These are phyloP conservation scores for Thalassia testudinum DNA, from an alignment of 116 monocot genomes.

Conservation along the genomic window DNA sequence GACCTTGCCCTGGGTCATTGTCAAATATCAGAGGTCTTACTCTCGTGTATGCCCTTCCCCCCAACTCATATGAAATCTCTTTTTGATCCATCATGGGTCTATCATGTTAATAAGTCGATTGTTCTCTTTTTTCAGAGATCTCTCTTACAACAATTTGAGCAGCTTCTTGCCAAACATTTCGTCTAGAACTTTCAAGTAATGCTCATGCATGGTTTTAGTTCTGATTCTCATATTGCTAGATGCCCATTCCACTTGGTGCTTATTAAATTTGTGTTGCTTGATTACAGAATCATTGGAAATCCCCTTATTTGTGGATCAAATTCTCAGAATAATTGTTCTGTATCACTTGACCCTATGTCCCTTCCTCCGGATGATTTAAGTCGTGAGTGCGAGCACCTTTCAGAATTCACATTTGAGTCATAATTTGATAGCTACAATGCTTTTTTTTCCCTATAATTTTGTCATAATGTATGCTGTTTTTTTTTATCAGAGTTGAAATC, in stretches of 20 bases:
- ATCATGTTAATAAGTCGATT: no score
- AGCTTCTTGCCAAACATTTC: slow-evolving; percentile 60
- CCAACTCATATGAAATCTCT: neutral
- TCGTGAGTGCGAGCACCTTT: slow-evolving; percentile 19
- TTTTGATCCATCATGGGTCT: neutral
- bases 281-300: slow-evolving; percentile 70
- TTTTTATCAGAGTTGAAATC: slow-evolving; percentile 46
- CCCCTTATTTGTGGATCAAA: slow-evolving; percentile 64
- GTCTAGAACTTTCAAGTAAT: slow-evolving; percentile 84
- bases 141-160: slow-evolving; percentile 89
- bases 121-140: slow-evolving; percentile 40
- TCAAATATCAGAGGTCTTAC: slow-evolving; percentile 73
- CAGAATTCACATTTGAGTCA: neutral
- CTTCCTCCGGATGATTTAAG: slow-evolving; percentile 75
- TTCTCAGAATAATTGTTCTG: slow-evolving; percentile 52
- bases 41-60: slow-evolving; percentile 50
- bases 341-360: slow-evolving; percentile 62
- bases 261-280: neutral
- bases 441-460: slow-evolving; percentile 1
- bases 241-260: no score
- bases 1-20: slow-evolving; percentile 68
- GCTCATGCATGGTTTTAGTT: neutral
- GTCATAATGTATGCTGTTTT: neutral
- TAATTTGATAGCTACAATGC: no score
- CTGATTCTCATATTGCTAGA: no score